Evolutionary conservation across 495 filamentous ascomycete genomes (phyloP), one percentile per base, ranked within the genome.

Genomic region (Sphaerosporella brunnea): DNA sequence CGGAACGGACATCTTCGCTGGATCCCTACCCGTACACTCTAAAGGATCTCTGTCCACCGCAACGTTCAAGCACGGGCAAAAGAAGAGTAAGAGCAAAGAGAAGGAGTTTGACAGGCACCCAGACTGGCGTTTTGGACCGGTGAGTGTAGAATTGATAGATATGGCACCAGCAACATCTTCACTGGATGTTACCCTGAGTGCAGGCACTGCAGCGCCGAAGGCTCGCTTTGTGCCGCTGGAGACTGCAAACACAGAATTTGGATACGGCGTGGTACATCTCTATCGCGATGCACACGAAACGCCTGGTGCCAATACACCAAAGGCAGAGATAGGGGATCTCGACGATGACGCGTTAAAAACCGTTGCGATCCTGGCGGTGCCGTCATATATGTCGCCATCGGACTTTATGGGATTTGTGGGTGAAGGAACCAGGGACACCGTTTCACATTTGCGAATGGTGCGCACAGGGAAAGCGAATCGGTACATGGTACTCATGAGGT

Each of bases 401-500:
- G 92, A 96, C 56, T 87, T 97, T 51, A 62, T 97, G 52, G 88
- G 86, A 0, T 96, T 90, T 55, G 75, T 95, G 26, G 90, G 90
- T 1, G 83, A 95, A 63, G 77, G 78, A 59, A 93, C 86, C 53
- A 74, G 82, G 62, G 79, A 84, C 50, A 71, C 84, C 46, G 83
- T 96, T 50, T 93, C 82, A 55, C 92, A 97, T 66, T 93, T 94
- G 58, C 71, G 90, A 34, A 92, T 97, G 80, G 81, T 97, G 40
- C 76, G 83, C 68, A 96, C 90, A 2, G 79, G 79, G 41, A 69
- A 80, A 45, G 75, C 80, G 56, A 95, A 88, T 62, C 75, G 87
- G 58, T 97, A 96, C 66, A 82, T 97, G 76, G 90, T 94, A 38
- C 69, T 97, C 48, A 88, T 97, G 80, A 96, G 93, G 66, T 95